These are phyloP conservation scores for Mycena crocata DNA, from an alignment of 768 basidiomycete species.

Conservation along the genomic window DNA sequence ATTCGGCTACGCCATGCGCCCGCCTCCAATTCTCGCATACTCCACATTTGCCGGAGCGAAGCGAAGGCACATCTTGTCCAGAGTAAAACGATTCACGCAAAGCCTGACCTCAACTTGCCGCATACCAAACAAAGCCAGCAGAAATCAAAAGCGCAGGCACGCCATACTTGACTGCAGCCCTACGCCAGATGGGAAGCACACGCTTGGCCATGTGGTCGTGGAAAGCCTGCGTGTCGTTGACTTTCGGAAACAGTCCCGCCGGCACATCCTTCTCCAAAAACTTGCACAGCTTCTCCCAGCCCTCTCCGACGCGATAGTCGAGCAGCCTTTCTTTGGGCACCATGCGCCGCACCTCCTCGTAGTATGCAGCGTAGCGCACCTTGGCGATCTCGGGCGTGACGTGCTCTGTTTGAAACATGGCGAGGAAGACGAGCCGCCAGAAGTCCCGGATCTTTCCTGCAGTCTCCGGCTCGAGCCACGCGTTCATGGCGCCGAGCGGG, in stretches of 20 bases:
- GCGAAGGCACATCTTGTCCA: too few relatives aligned
- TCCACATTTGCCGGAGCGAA: too few relatives aligned
- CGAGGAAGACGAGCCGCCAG: not conserved
- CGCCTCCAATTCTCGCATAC: too few relatives aligned
- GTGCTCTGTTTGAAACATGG: slow-evolving; percentile 11
- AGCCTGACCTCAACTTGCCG: too few relatives aligned
- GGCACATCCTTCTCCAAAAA: slow-evolving; percentile 20
- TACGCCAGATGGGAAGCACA: not conserved
- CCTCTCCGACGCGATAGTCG: slow-evolving; percentile 21
- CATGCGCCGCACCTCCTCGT: slow-evolving; percentile 9
- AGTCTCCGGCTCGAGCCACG: slow-evolving; percentile 4
- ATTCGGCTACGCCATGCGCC: too few relatives aligned
- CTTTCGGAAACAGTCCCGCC: slow-evolving; percentile 3
- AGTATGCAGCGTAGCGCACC: slow-evolving; percentile 9
- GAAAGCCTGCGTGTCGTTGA: slow-evolving; percentile 18
- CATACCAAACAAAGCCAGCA: not conserved
- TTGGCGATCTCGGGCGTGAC: slow-evolving; percentile 11
- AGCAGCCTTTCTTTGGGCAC: slow-evolving; percentile 20
- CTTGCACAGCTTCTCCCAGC: slow-evolving; percentile 19
- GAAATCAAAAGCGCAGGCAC: not conserved
- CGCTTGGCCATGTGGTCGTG: not conserved
- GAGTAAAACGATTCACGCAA: too few relatives aligned
- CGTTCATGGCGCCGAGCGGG: not conserved
- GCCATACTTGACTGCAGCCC: not conserved
- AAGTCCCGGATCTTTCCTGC: slow-evolving; percentile 2